Evolutionary conservation across 2,329 filamentous ascomycete genomes (phyloP).

Genomic region (Alternaria panax): DNA sequence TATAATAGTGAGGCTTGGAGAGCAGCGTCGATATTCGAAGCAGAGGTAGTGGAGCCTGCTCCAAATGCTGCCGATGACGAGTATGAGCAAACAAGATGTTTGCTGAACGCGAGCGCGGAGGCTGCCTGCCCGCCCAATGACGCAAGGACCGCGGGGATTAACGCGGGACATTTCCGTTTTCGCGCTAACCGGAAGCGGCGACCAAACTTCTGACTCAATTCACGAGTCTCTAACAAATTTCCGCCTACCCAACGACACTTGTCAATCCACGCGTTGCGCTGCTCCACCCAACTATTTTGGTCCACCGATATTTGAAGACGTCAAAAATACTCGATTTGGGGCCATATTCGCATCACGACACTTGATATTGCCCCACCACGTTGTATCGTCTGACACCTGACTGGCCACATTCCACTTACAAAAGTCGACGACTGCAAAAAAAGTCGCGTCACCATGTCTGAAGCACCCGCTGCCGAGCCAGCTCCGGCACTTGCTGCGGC

Average conservation of each 20-base stretch:
- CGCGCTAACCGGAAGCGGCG: slow-evolving; percentile 13
- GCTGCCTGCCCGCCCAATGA: slow-evolving; percentile 16
- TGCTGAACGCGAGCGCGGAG: background rate
- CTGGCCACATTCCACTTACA: slow-evolving; percentile 10
- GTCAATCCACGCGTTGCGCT: slow-evolving; percentile 4
- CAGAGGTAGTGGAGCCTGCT: background rate
- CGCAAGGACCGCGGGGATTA: slow-evolving; percentile 16
- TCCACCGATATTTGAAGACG: background rate
- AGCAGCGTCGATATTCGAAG: background rate
- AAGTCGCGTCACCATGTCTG: slow-evolving; percentile 33
- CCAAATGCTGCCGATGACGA: background rate
- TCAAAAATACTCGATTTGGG: background rate
- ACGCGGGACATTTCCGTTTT: slow-evolving; percentile 17
- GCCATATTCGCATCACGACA: background rate
- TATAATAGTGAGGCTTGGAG: background rate
- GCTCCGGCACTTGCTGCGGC: slow-evolving; percentile 19
- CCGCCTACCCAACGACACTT: slow-evolving; percentile 13
- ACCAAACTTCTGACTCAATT: slow-evolving; percentile 29
- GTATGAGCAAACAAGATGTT: slow-evolving; percentile 1
- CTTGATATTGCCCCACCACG: slow-evolving; percentile 19
- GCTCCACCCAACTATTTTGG: slow-evolving; percentile 3
- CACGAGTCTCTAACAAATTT: slow-evolving; percentile 25
- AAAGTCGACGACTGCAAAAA: slow-evolving; percentile 1
- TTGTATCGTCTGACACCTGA: slow-evolving; percentile 6
- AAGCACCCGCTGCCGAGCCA: slow-evolving; percentile 27